Conservation (phyloP, 225 moss, liverwort and hornwort genomes). For the Rhytidiadelphus loreus region DNA sequence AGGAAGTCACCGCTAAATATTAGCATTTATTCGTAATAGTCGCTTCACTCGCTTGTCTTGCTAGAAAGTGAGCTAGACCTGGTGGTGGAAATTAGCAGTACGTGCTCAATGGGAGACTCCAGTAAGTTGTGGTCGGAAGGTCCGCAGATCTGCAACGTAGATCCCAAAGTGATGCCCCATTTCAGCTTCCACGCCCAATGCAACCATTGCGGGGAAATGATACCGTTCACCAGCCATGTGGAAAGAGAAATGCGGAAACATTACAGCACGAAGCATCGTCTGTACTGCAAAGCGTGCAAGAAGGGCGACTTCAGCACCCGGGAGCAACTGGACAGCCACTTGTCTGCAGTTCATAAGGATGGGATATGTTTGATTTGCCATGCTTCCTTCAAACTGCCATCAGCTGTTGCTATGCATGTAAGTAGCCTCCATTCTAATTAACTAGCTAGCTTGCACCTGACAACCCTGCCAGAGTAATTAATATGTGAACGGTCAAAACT, state of each 20-base stretch:
- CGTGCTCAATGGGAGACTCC: constrained; percentile 2
- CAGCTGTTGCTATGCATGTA: constrained; percentile 26
- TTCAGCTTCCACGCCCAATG: constrained; percentile 23
- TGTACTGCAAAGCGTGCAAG: constrained; percentile 31
- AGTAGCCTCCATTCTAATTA: background rate
- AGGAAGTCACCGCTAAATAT: background rate
- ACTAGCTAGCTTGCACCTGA: background rate
- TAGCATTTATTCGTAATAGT: background rate
- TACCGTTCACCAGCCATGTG: background rate
- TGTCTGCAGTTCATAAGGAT: constrained; percentile 13
- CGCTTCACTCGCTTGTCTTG: background rate
- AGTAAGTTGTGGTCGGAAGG: constrained; percentile 13
- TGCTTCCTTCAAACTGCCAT: constrained; percentile 21
- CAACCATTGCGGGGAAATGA: constrained; percentile 6
- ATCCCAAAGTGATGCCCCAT: constrained; percentile 19
- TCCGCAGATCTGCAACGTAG: constrained; percentile 24
- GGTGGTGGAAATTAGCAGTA: background rate
- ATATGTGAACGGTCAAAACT: background rate
- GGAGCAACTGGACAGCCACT: constrained; percentile 9
- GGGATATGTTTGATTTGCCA: constrained; percentile 12
- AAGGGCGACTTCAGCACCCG: constrained; percentile 4
- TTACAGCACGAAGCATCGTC: constrained; percentile 12
- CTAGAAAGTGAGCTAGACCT: background rate
- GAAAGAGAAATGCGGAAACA: constrained; percentile 22
- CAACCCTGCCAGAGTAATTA: background rate